Base-by-base conservation (phyloP, 1,139 yeast species). In the Saccharomycopsis phalli region DNA sequence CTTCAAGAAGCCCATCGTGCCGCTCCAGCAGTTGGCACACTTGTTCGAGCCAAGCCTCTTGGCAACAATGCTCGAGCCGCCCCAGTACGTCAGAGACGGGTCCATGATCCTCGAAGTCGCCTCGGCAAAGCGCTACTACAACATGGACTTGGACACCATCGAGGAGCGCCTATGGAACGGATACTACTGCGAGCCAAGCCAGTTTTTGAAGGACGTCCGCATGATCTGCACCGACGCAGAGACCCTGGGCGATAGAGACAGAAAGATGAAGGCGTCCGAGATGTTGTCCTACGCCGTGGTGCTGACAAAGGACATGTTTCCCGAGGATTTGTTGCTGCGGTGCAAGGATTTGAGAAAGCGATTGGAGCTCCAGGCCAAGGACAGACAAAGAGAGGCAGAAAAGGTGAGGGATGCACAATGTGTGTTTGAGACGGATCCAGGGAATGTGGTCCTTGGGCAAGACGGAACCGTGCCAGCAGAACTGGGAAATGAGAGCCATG, bases 161-260 rank as follows among this genome's bases (percentile, higher is more conserved):
- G 99, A 91, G 54, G 98, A 91, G 55, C 69, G 98, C 44, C 63
- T 93, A 42, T 91, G 98, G 98, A 91, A 91, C 59, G 98, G 98
- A 0, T 91, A 64, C 57, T 91, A 93, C 55, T 80, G 88, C 26
- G 96, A 88, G 53, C 96, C 98, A 11, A 80, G 76, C 50, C 97
- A 91, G 56, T 88, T 83, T 55, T 61, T 88, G 51, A 75, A 71
- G 51, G 98, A 93, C 55, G 71, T 93, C 38, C 84, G 78, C 55
- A 70, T 82, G 74, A 88, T 93, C 36, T 80, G 84, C 35, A 69
- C 70, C 35, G 99, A 93, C 61, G 73, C 94, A 0, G 67, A 71
- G 23, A 75, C 79, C 0, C 62, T 71, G 5, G 87, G 84, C 1
- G 97, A 88, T 50, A 70, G 97, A 37, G 98, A 91, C 47, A 65